Conservation (phyloP, 2,329 filamentous ascomycete species). For the Malbranchea zuffiana region DNA sequence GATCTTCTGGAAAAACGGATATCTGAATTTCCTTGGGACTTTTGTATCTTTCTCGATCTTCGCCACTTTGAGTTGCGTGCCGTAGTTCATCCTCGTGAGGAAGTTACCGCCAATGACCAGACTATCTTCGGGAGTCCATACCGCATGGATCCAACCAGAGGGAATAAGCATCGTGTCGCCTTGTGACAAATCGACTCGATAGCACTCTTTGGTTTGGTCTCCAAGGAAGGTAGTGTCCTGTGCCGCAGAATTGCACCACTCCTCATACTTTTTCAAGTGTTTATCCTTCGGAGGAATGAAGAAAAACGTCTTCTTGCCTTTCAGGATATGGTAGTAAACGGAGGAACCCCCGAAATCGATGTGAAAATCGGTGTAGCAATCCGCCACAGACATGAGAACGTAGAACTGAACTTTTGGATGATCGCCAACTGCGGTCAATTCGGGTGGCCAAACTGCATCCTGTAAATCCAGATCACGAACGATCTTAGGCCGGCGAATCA, state of each 20-base stretch:
- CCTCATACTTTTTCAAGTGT: conserved; percentile 58
- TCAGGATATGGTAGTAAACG: conserved; percentile 59
- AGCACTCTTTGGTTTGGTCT: conserved; percentile 55
- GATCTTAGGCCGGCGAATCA: conserved; percentile 53
- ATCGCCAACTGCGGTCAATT: conserved; percentile 44
- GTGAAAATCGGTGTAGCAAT: conserved; percentile 62
- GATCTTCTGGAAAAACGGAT: conserved; percentile 58
- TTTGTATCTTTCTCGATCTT: conserved; percentile 59
- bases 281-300: conserved; percentile 60
- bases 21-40: conserved; percentile 54
- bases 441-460: conserved; percentile 42
- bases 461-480: conserved; percentile 52
- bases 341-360: conserved; percentile 62
- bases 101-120: conserved; percentile 63
- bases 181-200: conserved; percentile 53
- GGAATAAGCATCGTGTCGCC: conserved; percentile 62
- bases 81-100: conserved; percentile 53
- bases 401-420: conserved; percentile 57
- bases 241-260: conserved; percentile 57
- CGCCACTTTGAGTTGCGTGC: conserved; percentile 54
- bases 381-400: conserved; percentile 59
- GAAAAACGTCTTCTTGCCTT: conserved; percentile 59
- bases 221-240: conserved; percentile 57
- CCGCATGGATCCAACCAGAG: conserved; percentile 61
- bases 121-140: conserved; percentile 60